Conservation (phyloP, 805 yeast genomes). For the Cyberlindnera galapagoensis region DNA sequence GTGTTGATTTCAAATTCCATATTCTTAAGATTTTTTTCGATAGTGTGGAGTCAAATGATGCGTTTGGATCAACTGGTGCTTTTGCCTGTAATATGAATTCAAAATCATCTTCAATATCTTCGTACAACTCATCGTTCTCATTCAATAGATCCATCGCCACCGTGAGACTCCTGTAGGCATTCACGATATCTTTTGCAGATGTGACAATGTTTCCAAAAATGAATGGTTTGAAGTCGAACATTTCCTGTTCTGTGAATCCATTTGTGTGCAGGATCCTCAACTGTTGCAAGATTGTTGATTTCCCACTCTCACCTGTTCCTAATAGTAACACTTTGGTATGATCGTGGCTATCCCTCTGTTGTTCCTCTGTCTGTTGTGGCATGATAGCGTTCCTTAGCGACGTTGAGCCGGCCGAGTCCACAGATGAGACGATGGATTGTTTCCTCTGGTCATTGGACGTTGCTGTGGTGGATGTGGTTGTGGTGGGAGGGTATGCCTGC, state of each 20-base stretch:
- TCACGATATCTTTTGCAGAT: constrained; percentile 63
- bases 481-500: neutral
- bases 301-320: constrained; percentile 70
- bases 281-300: constrained; percentile 41
- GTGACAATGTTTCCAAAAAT: constrained; percentile 74
- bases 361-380: constrained; percentile 1
- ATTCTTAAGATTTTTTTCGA: constrained; percentile 44
- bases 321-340: constrained; percentile 63
- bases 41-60: constrained; percentile 42
- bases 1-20: constrained; percentile 54
- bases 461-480: constrained; percentile 1
- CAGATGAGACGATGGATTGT: constrained; percentile 20
- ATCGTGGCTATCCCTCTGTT: constrained; percentile 33
- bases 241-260: constrained; percentile 48
- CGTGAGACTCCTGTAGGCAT: constrained; percentile 51
- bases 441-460: constrained; percentile 9
- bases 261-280: constrained; percentile 34
- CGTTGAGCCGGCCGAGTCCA: constrained; percentile 11
- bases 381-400: constrained; percentile 5
- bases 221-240: constrained; percentile 67
- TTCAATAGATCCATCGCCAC: constrained; percentile 26
- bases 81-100: constrained; percentile 12
- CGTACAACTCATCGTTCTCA: constrained; percentile 24
- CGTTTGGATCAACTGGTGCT: constrained; percentile 46
- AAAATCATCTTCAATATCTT: constrained; percentile 26